Conservation (phyloP, 2,329 filamentous ascomycete genomes). For the Xylariaceae sp. region DNA sequence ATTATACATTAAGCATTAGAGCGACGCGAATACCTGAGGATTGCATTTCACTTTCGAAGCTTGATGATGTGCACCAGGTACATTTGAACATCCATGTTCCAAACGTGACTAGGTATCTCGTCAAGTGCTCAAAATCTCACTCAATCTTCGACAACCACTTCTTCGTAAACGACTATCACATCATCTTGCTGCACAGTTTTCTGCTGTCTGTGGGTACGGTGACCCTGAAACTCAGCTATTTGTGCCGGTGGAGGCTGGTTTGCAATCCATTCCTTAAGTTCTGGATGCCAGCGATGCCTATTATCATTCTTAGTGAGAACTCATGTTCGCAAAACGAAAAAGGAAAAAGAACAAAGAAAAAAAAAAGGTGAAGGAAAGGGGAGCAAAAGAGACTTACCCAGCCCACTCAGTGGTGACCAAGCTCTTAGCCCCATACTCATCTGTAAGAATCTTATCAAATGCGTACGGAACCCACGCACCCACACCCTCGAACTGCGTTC, state of each 20-base stretch:
- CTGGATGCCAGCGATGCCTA: conserved; percentile 59
- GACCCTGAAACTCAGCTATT: background rate
- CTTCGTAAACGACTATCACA: conserved; percentile 22
- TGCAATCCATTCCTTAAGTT: conserved; percentile 57
- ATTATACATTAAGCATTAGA: no score
- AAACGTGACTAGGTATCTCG: no score
- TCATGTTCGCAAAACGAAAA: conserved; percentile 2
- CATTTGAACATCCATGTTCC: no score
- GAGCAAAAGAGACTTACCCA: conserved; percentile 47
- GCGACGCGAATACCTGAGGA: no score
- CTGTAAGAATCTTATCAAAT: conserved; percentile 61
- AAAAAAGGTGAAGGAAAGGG: background rate
- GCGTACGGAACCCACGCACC: conserved; percentile 65
- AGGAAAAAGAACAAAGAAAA: conserved; percentile 2
- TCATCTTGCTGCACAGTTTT: conserved; percentile 11
- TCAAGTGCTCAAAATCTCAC: background rate
- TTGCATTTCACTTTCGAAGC: no score
- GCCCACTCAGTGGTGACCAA: conserved; percentile 58
- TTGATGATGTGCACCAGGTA: no score
- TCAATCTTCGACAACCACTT: conserved; percentile 21
- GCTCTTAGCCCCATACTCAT: conserved; percentile 62
- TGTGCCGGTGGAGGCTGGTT: conserved; percentile 23
- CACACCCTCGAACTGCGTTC: conserved; percentile 71
- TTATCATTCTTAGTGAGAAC: background rate
- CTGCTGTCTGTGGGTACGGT: conserved; percentile 2